These are phyloP conservation scores for Boletus vermiculosoides DNA, from an alignment of 768 basidiomycete species.

Conservation along the genomic window DNA sequence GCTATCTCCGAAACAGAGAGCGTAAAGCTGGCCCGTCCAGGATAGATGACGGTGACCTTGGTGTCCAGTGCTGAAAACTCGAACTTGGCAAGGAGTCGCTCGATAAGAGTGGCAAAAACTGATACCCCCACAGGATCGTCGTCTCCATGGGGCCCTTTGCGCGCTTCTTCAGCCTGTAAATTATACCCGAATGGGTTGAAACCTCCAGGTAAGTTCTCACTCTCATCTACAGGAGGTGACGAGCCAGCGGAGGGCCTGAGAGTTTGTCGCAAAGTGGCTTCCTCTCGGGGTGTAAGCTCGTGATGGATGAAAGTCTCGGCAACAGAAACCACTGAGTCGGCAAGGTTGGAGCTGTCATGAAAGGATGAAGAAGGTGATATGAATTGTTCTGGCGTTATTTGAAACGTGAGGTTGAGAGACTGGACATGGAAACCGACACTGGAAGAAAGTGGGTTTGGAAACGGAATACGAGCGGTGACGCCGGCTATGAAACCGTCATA, in stretches of 20 bases:
- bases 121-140: conserved; percentile 73
- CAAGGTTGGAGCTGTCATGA: conserved; percentile 43
- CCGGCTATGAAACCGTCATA: conserved; percentile 71
- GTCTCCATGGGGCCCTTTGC: conserved; percentile 36
- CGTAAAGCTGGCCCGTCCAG: conserved; percentile 59
- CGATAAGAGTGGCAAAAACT: conserved; percentile 76
- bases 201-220: conserved; percentile 60
- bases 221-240: conserved; percentile 34
- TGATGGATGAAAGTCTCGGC: conserved; percentile 86
- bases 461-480: conserved; percentile 77
- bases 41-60: conserved; percentile 66
- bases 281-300: conserved; percentile 72
- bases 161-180: conserved; percentile 35
- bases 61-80: conserved; percentile 72
- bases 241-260: conserved; percentile 47
- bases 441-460: conserved; percentile 80
- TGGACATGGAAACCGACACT: conserved; percentile 68
- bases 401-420: conserved; percentile 67
- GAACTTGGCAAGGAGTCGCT: conserved; percentile 74
- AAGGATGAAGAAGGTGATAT: conserved; percentile 13
- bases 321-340: conserved; percentile 78
- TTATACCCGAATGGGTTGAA: conserved; percentile 52
- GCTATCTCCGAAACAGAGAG: conserved; percentile 54
- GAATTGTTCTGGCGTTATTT: conserved; percentile 35
- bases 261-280: conserved; percentile 66